Conservation (phyloP, 441 rosid genomes). For the Bocquillonia castaneifolia region DNA sequence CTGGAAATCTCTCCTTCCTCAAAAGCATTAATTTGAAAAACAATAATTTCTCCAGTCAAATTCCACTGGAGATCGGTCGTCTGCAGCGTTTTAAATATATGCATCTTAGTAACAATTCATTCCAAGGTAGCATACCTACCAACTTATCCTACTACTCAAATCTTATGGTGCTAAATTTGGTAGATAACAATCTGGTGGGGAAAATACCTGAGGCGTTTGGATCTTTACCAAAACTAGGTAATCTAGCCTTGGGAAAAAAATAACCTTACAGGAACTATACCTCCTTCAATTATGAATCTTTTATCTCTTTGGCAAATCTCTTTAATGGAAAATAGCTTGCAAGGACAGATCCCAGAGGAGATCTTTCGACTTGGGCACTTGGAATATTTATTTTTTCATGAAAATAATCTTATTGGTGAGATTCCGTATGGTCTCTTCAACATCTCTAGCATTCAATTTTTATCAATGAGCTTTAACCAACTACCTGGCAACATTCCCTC, state of each 20-base stretch:
- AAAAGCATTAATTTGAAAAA: background rate
- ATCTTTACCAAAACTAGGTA: background rate
- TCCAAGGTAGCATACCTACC: background rate
- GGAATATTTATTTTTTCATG: background rate
- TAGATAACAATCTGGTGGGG: background rate
- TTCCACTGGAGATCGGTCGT: background rate
- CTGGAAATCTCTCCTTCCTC: constrained; percentile 7
- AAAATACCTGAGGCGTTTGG: background rate
- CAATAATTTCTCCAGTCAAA: background rate
- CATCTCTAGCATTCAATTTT: background rate
- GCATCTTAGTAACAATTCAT: background rate
- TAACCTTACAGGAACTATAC: background rate
- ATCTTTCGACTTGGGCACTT: background rate
- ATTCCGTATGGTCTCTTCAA: background rate
- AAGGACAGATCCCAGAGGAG: background rate
- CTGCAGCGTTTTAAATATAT: background rate
- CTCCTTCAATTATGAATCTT: background rate
- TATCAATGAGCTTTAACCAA: background rate
- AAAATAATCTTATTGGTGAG: background rate
- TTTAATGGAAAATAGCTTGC: background rate
- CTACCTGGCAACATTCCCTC: background rate
- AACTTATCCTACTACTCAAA: background rate
- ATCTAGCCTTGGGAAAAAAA: background rate
- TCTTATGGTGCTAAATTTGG: background rate
- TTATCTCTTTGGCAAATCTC: background rate